Percentiles rank a stretch among this genome's conserved stretches.
Evolutionary conservation across 768 basidiomycete genomes (phyloP).

Genomic region (Vararia minispora): DNA sequence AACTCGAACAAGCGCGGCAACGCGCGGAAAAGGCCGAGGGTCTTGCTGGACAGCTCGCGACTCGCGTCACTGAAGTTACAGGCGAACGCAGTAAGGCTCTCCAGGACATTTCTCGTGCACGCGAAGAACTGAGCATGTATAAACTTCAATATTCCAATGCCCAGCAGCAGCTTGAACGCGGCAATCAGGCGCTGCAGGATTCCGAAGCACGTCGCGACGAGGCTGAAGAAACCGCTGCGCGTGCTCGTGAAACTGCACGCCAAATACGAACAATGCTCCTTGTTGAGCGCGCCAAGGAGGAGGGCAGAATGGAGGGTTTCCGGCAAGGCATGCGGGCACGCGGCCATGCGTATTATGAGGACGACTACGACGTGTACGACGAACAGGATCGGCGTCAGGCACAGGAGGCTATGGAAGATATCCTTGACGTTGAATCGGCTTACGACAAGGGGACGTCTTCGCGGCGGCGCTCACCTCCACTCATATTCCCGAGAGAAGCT

Average conservation of each 20-base stretch:
- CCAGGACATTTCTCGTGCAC: slow-evolving; percentile 25
- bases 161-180: slow-evolving; percentile 31
- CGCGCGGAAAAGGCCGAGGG: slow-evolving; percentile 35
- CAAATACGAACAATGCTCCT: slow-evolving; percentile 30
- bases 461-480: no score
- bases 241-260: slow-evolving; percentile 33
- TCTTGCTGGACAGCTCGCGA: slow-evolving; percentile 35
- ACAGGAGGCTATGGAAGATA: no score
- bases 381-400: no score
- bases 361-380: no score
- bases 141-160: slow-evolving; percentile 34
- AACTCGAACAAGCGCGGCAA: slow-evolving; percentile 28
- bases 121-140: slow-evolving; percentile 34
- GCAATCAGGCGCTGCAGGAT: slow-evolving; percentile 31
- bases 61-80: slow-evolving; percentile 28
- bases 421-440: no score
- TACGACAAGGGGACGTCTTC: no score
- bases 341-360: no score
- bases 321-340: slow-evolving; percentile 27
- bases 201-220: slow-evolving; percentile 30
- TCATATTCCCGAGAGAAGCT: no score
- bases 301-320: slow-evolving; percentile 31
- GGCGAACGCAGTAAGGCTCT: slow-evolving; percentile 28
- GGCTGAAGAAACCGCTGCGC: slow-evolving; percentile 35
- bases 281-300: slow-evolving; percentile 30